Base-by-base conservation (phyloP, 2,329 filamentous ascomycete genomes). In the Botrytis paeoniae region DNA sequence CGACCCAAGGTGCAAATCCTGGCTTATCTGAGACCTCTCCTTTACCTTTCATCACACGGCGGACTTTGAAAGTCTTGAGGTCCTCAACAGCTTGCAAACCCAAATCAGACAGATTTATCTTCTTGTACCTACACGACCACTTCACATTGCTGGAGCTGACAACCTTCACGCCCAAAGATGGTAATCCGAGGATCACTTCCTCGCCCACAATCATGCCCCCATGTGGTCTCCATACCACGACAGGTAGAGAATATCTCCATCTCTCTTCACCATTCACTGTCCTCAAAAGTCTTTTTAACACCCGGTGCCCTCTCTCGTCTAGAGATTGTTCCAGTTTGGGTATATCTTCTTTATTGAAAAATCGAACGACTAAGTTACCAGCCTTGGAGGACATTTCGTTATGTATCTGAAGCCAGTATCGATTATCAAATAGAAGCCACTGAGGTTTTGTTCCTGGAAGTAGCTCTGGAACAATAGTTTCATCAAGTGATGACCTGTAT, bases 381-480 rank as follows among this genome's bases (percentile, higher is more conserved):
- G 65, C 48, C 18, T 57, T n/a, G 65, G 65, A 41, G 35, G 48
- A 10, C 25, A 69, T 29, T 41, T 59, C 48, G 12, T 69, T 69
- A 25, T 69, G 18, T 41, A 69, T 43, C 18, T 22, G 54, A 41
- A 69, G 48, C 65, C 65, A 69, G 35, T 69, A 69, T 57, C 65
- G 65, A 59, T 69, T 69, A 32, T 69, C 65, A 22, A 41, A 69
- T 8, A 69, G n/a, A 20, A 57, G 14, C 35, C 25, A 29, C 22
- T 8, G 6, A 20, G 35, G 18, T 48, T 29, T n/a, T 37, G 2
- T 43, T n/a, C 25, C 25, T 25, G 65, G 65, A 22, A 57, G 25
- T 22, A 70, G 29, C 57, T 41, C 32, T 18, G 69, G 59, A 25
- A 43, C 43, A 69, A 64, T 0, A 85, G 85, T 3, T 83, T 82